Base-by-base conservation (phyloP, 352 stramenopile species). In the Elongisporangium undulatum region DNA sequence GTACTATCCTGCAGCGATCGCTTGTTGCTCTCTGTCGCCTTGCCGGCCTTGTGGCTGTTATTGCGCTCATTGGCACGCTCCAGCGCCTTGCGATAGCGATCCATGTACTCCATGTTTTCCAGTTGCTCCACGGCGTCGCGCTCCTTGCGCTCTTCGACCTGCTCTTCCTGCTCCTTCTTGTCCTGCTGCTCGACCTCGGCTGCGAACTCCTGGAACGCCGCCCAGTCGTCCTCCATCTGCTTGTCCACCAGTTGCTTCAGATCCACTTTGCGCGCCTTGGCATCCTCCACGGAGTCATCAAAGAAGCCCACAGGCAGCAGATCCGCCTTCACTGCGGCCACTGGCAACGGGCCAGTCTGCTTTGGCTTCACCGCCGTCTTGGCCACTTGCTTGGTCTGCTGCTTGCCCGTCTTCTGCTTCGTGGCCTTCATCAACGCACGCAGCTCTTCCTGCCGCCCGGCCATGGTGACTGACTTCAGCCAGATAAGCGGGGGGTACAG, bases 101-200 rank as follows among this genome's bases (percentile, higher is more conserved):
- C 75, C 41, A 90, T 51, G 59, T 90, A 90, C 56, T 79, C 53
- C 80, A 90, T 87, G 52, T 88, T 79, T 51, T 90, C 76, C 22
- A 90, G 72, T 50, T 79, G 63, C 59, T 87, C 69, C 16, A 77
- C 72, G 0, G 67, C 79, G 19, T 84, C 79, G 10, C 68, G 69
- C 49, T 78, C 73, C 49, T 79, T 71, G 5, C 23, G 53, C 29
- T 85, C 80, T 23, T 85, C 64, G 16, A 69, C 49, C 50, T 79
- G 54, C 19, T 66, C 49, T 34, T 71, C 49, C 29, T 71, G 53
- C 41, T 85, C 68, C 17, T 77, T 62, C 4, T 17, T 55, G 0
- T 74, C 69, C 50, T 79, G 64, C 45, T 80, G 53, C 63, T 90
- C 80, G 23, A 90, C 72, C 21, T 82, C 64, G 0, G 74, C 73